Evolutionary conservation across 169 alveolate genomes (phyloP), one percentile per base, ranked within the genome.

Genomic region (Neospora caninum): DNA sequence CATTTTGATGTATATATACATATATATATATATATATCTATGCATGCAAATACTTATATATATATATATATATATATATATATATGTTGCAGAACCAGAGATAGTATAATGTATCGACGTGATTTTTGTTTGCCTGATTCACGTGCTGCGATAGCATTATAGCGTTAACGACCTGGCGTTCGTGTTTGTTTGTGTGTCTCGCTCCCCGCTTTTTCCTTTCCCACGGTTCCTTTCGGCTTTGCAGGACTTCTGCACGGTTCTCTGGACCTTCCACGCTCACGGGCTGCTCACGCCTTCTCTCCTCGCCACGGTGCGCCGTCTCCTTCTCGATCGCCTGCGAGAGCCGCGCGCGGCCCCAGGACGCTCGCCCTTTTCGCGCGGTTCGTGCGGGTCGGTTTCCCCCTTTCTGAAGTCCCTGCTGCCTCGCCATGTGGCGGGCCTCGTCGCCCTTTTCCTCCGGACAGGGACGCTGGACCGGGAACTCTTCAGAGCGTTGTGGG

Each of bases 251-350:
- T 34, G 49, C 84, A 73, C 25, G 16, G 39, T 73, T 10, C 84
- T 73, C 45, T 73, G 84, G 84, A 73, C 45, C 42, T 36, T 73
- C 45, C 84, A 73, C 42, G 84, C 45, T 9, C 39, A 73, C 84
- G 84, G 84, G 43, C 45, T 73, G 41, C 84, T 73, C 42, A 22
- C 84, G 84, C 39, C 84, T 18, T 36, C 39, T 1, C 84, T 73
- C 27, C 42, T 73, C 43, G 16, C 25, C 39, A 9, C 39, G 2
- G 39, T 31, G 39, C 84, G 84, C 45, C 84, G 43, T 16, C 84
- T 73, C 27, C 42, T 73, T 10, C 41, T 73, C 43, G 25, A 73
- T 0, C 84, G 84, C 39, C 20, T 73, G 84, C 16, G 73, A 27
- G 31, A 27, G 25, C n/a, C 16, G 16, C 73, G 31, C 73, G 84